A percentile compares a stretch with the other conserved stretches of the same genome.
phyloP scores from a whole-genome alignment of 371 early-diverging fungal species.

The Chytridium lagenaria region DNA sequence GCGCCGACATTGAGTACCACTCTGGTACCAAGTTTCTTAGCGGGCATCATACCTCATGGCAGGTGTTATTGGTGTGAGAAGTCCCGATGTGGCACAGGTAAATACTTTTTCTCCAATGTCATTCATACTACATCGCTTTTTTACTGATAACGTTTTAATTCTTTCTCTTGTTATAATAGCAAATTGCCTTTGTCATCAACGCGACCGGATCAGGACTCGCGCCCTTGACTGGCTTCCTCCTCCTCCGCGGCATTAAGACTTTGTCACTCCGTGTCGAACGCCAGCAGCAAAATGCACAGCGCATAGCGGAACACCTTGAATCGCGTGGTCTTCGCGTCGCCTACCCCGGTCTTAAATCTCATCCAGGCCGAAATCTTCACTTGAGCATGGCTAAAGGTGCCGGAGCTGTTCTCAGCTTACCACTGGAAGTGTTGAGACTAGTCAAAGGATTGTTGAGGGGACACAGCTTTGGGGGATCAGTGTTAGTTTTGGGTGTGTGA shows the following conservation, averaged over 20 bases:
- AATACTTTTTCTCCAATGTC: slow-evolving; percentile 23
- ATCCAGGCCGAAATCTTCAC: slow-evolving; percentile 90
- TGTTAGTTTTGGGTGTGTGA: slow-evolving; percentile 96
- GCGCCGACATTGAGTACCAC: slow-evolving; percentile 88
- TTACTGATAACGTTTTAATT: neutral
- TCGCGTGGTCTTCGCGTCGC: slow-evolving; percentile 79
- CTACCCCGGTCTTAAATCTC: slow-evolving; percentile 86
- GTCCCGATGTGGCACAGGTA: slow-evolving; percentile 73
- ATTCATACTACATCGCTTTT: neutral
- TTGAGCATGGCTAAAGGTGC: slow-evolving; percentile 78
- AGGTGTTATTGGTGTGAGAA: slow-evolving; percentile 80
- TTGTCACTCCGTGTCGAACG: slow-evolving; percentile 87
- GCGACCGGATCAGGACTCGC: slow-evolving; percentile 89
- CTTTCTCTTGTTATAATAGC: slow-evolving; percentile 7
- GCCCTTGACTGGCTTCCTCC: slow-evolving; percentile 88
- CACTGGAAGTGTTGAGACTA: slow-evolving; percentile 83
- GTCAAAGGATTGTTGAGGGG: slow-evolving; percentile 84
- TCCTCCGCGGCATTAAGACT: slow-evolving; percentile 88
- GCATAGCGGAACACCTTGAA: slow-evolving; percentile 81
- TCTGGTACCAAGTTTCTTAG: slow-evolving; percentile 89
- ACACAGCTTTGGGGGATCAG: slow-evolving; percentile 88
- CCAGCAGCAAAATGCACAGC: slow-evolving; percentile 76
- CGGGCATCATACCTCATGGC: slow-evolving; percentile 94
- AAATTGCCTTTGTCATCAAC: slow-evolving; percentile 82
- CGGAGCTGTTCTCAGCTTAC: slow-evolving; percentile 95